Conservation (phyloP, 2,329 filamentous ascomycete genomes). For the Trichoderma guizhouense region DNA sequence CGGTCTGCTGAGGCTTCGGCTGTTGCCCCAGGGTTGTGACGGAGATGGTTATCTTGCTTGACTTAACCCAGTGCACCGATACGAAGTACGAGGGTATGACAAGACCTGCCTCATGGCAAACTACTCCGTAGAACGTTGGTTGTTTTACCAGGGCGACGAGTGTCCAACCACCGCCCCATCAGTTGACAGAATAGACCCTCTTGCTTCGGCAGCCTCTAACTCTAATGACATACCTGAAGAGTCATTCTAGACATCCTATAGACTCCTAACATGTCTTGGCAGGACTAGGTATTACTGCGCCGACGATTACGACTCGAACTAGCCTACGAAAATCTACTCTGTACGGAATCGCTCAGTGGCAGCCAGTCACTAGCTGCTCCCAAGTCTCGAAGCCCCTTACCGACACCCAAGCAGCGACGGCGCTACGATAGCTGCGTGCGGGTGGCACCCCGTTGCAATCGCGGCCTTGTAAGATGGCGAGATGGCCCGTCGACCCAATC, state of each 20-base stretch:
- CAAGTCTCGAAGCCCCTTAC: background rate
- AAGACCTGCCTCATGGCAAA: background rate
- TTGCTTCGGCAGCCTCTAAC: background rate
- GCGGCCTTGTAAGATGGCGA: constrained; percentile 13
- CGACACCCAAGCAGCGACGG: constrained; percentile 1
- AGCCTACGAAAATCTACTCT: background rate
- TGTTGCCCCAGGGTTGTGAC: background rate
- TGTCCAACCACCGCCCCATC: background rate
- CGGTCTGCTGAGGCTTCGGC: background rate
- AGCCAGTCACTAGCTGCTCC: background rate
- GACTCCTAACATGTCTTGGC: background rate
- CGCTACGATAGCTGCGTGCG: constrained; percentile 14
- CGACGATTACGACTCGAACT: background rate
- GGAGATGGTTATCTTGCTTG: background rate
- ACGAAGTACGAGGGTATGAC: background rate
- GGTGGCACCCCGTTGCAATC: constrained; percentile 18
- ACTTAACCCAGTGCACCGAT: background rate
- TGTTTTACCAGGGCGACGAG: background rate
- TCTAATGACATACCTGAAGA: background rate
- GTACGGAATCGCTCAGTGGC: background rate
- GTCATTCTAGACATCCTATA: background rate
- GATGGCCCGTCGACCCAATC: constrained; percentile 23
- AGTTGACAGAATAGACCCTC: background rate
- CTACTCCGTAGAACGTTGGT: background rate
- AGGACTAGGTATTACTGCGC: background rate